Conservation (phyloP, 164 flowering plant genomes). For the Hamamelis virginiana region DNA sequence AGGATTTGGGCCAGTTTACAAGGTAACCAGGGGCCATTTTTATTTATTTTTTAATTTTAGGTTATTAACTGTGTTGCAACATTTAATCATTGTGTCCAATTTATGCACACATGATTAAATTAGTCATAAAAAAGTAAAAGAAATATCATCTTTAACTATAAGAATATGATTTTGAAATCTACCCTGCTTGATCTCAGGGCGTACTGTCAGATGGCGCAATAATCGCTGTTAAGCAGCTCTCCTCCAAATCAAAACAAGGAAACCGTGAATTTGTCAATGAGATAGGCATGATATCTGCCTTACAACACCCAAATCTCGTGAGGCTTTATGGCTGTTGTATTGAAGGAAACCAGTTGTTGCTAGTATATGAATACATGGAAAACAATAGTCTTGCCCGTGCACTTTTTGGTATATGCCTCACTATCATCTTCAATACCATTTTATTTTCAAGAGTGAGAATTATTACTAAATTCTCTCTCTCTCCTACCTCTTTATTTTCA, state of each 20-base stretch:
- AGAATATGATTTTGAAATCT: too few species aligned
- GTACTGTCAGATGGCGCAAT: slow-evolving; percentile 49
- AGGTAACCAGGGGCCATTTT: slow-evolving; percentile 37
- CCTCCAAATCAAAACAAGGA: slow-evolving; percentile 78
- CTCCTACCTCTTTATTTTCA: background rate
- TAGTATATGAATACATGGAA: slow-evolving; percentile 71
- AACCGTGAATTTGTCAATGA: slow-evolving; percentile 80
- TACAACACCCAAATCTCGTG: slow-evolving; percentile 69
- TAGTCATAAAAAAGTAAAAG: too few species aligned
- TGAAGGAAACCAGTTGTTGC: slow-evolving; percentile 66
- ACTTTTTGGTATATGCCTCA: slow-evolving; percentile 46
- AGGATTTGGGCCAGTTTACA: slow-evolving; percentile 83
- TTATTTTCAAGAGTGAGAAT: background rate
- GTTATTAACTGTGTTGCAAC: too few species aligned
- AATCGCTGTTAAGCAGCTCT: slow-evolving; percentile 78
- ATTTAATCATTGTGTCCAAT: too few species aligned
- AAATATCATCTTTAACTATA: too few species aligned
- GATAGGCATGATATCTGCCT: slow-evolving; percentile 78
- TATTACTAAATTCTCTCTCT: too few species aligned
- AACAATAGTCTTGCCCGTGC: slow-evolving; percentile 74
- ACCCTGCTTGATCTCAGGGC: slow-evolving; percentile 36
- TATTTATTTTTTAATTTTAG: background rate
- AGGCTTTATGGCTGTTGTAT: slow-evolving; percentile 72
- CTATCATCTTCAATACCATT: background rate
- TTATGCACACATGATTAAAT: too few species aligned